A percentile compares a stretch with the other conserved stretches of the same genome.
phyloP scores from a whole-genome alignment of 208 protist species.

The Trypanosoma avium region DNA sequence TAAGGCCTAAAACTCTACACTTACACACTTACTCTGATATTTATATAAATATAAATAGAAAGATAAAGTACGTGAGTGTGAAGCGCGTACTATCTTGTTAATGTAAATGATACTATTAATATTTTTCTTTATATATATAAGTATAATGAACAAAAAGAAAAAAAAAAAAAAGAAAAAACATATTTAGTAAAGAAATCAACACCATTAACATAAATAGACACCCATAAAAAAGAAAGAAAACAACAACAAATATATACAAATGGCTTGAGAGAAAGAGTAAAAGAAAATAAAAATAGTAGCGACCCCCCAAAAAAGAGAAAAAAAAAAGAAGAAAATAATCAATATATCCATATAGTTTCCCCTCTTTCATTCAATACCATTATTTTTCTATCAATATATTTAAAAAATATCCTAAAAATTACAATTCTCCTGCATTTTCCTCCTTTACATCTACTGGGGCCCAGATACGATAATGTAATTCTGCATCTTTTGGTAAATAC shows the following conservation, averaged over 20 bases:
- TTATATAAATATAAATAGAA: neutral
- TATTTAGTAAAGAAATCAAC: too few species aligned
- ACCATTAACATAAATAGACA: conserved; percentile 9
- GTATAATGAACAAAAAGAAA: neutral
- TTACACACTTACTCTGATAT: too few species aligned
- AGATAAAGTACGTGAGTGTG: neutral
- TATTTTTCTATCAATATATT: neutral
- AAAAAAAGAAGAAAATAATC: too few species aligned
- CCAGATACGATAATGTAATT: conserved; percentile 31
- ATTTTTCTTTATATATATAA: conserved; percentile 12
- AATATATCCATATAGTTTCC: too few species aligned
- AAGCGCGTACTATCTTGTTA: too few species aligned
- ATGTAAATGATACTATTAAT: conserved; percentile 16
- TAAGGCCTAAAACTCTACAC: conserved; percentile 1
- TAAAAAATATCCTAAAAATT: neutral
- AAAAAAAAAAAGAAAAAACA: neutral
- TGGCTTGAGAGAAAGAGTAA: too few species aligned
- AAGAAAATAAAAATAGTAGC: too few species aligned
- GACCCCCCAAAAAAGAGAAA: too few species aligned
- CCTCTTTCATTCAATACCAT: too few species aligned
- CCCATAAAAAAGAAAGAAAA: conserved; percentile 13
- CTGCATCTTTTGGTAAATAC: conserved; percentile 29
- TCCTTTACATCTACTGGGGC: neutral
- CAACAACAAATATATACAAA: neutral
- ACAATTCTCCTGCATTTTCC: neutral